Evolutionary conservation across 2,329 filamentous ascomycete genomes (phyloP), one percentile per base, ranked within the genome.

Genomic region (Beauveria sp.): DNA sequence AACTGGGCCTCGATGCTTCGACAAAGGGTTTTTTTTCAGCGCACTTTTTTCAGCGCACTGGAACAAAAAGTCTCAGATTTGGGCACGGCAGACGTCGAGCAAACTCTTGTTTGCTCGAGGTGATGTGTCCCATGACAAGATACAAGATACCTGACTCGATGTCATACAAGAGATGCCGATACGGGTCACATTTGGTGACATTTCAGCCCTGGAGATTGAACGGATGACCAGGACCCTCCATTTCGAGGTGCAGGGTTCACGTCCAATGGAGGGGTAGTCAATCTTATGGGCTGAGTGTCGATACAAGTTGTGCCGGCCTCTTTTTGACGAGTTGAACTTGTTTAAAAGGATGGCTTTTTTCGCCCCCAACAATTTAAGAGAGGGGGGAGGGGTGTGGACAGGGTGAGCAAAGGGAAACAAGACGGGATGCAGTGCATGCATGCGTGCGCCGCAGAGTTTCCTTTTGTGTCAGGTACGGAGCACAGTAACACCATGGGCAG

Each of bases 391-490:
- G n/a, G 56, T 43, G 45, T 10, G 18, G 14, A n/a, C 30, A 51
- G 43, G 8, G 26, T 24, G 43, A 8, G 49, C 47, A 50, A 34
- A 12, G 20, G 43, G 54, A 49, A 56, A 49, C 54, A 57, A 51
- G 42, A 43, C 46, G 30, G 46, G 45, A 47, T 47, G 42, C 42
- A 47, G 42, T 28, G n/a, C 42, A 55, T 45, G 53, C 24, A 38
- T 16, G 46, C 45, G 45, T 58, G 34, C 46, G 30, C 34, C 34
- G 46, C 46, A 43, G 30, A 26, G 46, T 58, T 51, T 42, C 46
- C 34, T 30, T 51, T 58, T 42, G 55, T 58, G 55, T 58, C 55
- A 58, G 55, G 55, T 50, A 58, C 55, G n/a, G 45, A 20, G 30
- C 30, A 58, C 30, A 51, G 46, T 51, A 30, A 51, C 16, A 22